Evolutionary conservation across 2,329 filamentous ascomycete genomes (phyloP).

Genomic region (Daldinia sp.): DNA sequence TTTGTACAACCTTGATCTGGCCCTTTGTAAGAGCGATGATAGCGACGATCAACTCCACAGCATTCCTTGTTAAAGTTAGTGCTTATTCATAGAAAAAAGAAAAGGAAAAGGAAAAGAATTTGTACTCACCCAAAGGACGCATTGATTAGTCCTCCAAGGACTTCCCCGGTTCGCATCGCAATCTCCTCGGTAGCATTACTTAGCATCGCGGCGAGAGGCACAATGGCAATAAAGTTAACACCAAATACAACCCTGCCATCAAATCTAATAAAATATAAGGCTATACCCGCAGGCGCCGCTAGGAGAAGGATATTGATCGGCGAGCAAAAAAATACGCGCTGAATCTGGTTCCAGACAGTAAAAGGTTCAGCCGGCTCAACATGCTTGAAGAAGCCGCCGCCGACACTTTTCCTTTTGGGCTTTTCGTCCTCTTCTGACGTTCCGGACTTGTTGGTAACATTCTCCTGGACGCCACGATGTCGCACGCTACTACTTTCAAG

Average conservation of each 20-base stretch:
- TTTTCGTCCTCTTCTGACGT: constrained; percentile 46
- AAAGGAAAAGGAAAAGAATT: too few species aligned
- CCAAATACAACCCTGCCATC: constrained; percentile 68
- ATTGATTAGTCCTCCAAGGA: constrained; percentile 86
- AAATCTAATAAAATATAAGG: constrained; percentile 69
- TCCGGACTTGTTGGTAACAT: constrained; percentile 9
- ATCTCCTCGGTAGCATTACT: constrained; percentile 92
- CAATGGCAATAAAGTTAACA: constrained; percentile 92
- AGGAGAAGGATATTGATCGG: constrained; percentile 88
- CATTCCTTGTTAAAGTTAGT: constrained; percentile 63
- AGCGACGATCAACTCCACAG: constrained; percentile 87
- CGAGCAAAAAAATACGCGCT: constrained; percentile 78
- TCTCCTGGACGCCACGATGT: constrained; percentile 33
- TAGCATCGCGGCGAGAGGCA: constrained; percentile 86
- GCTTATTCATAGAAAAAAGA: too few species aligned
- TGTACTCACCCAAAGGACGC: constrained; percentile 79
- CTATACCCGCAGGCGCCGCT: constrained; percentile 82
- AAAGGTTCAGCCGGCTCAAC: constrained; percentile 63
- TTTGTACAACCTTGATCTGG: constrained; percentile 87
- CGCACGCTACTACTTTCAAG: constrained; percentile 12
- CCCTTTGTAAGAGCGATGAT: constrained; percentile 80
- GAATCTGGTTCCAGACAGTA: constrained; percentile 71
- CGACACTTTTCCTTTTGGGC: constrained; percentile 50
- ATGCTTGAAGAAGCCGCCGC: constrained; percentile 53
- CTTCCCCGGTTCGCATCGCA: constrained; percentile 81